Evolutionary conservation across 306 rosid genomes (phyloP).

Genomic region (Corylus avellana): DNA sequence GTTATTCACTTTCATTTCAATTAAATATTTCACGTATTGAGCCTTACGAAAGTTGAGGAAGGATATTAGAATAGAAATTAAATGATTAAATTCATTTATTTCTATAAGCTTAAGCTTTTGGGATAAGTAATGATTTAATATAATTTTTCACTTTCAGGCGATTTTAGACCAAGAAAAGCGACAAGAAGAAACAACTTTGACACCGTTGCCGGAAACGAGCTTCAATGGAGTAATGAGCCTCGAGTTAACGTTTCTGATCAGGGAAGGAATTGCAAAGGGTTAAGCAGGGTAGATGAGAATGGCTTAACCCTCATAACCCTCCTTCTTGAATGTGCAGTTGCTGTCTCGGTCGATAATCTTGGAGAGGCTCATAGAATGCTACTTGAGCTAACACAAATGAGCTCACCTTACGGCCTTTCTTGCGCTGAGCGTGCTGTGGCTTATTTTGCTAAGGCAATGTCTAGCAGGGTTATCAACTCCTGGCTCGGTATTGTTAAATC

Average conservation of each 20-base stretch:
- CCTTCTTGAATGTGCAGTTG: slow-evolving; percentile 78
- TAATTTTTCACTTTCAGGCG: slow-evolving; percentile 23
- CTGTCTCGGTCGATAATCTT: slow-evolving; percentile 75
- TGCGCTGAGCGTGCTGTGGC: slow-evolving; percentile 82
- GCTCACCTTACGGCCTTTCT: slow-evolving; percentile 72
- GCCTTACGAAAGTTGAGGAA: too few species aligned
- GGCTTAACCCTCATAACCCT: slow-evolving; percentile 59
- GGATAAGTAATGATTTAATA: too few species aligned
- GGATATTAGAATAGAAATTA: too few species aligned
- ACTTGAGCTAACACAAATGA: slow-evolving; percentile 64
- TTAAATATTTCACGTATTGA: too few species aligned
- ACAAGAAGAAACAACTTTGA: slow-evolving; percentile 23
- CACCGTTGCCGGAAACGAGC: slow-evolving; percentile 19
- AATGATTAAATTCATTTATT: too few species aligned
- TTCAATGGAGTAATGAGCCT: slow-evolving; percentile 30
- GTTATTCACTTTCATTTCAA: too few species aligned
- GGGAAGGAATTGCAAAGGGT: slow-evolving; percentile 12
- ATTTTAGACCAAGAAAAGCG: slow-evolving; percentile 39
- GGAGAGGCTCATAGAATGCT: slow-evolving; percentile 69
- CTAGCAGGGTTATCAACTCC: slow-evolving; percentile 69
- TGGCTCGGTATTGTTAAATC: slow-evolving; percentile 40
- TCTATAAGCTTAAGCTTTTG: too few species aligned
- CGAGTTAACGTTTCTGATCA: slow-evolving; percentile 29
- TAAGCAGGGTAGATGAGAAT: slow-evolving; percentile 32
- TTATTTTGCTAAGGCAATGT: slow-evolving; percentile 77